Conservation (phyloP, 345 rosid genomes). For the Crucihimalaya himalaica region DNA sequence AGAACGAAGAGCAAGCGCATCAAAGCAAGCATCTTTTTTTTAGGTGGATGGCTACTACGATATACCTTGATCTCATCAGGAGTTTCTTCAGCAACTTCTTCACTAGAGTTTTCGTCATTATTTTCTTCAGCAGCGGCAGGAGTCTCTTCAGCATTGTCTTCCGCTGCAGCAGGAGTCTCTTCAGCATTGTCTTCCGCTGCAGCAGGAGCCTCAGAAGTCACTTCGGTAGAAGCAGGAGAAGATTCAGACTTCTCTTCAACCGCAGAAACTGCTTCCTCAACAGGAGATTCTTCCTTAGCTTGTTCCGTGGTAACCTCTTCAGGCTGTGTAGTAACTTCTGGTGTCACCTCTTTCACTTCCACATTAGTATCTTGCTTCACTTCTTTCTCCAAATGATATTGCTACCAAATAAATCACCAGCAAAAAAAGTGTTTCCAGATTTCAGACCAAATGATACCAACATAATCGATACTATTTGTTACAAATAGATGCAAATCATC, state of each 20-base stretch:
- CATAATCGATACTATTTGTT: background rate
- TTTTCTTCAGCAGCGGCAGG: constrained; percentile 49
- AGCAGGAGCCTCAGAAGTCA: constrained; percentile 44
- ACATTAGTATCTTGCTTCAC: constrained; percentile 49
- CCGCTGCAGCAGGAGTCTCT: constrained; percentile 44
- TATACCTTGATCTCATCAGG: constrained; percentile 82
- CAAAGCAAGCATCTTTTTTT: background rate
- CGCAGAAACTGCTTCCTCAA: constrained; percentile 36
- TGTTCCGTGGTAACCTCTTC: constrained; percentile 49
- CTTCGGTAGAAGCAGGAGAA: constrained; percentile 43
- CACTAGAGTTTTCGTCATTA: no score
- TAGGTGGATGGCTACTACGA: background rate
- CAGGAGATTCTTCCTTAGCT: constrained; percentile 49
- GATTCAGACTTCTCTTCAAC: constrained; percentile 41
- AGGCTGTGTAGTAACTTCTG: constrained; percentile 45
- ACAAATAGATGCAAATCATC: background rate
- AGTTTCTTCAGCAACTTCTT: constrained; percentile 46
- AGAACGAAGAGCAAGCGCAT: background rate
- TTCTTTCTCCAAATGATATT: constrained; percentile 73
- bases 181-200: constrained; percentile 37
- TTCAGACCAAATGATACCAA: constrained; percentile 13
- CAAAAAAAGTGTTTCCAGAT: background rate
- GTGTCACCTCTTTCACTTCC: constrained; percentile 56
- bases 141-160: constrained; percentile 36
- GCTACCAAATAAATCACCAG: constrained; percentile 46